Evolutionary conservation across 1,284 basidiomycete genomes (phyloP), one percentile per base, ranked within the genome.

Genomic region (Ganoderma lingzhi): DNA sequence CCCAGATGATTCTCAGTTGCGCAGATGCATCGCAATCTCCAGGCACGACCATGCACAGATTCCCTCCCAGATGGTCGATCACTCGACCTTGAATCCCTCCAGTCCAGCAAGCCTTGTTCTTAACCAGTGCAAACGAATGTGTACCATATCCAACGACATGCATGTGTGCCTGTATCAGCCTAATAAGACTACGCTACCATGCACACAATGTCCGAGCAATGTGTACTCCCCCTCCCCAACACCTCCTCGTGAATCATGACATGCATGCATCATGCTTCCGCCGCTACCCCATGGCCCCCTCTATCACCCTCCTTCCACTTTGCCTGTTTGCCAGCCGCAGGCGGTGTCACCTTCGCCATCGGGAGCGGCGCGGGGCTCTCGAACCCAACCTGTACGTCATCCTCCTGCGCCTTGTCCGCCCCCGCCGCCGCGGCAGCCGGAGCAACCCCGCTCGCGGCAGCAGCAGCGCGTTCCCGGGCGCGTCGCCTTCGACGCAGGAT

Each of bases 381-480:
- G 62, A 76, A 77, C 63, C 73, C 82, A 51, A 79, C 74, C 15
- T 84, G 80, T 59, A 78, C 79, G 41, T 84, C 82, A 62, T 82
- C 83, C 69, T 84, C 80, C 64, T 71, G 77, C 64, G 76, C 63
- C 74, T 77, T 82, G 66, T 73, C 76, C 64, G 74, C 82, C 32
- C 23, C 45, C 45, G 74, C 68, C 80, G 70, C 77, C 70, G 64
- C 78, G 61, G 75, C 39, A 41, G 39, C 39, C 10, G 45, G 68
- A 45, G 72, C 75, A 53, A 77, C 78, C 62, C 80, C 81, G 69
- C 78, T 82, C 64, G 80, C 82, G 17, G 79, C 80, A 55, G 81
- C 80, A 17, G 91, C 92, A 58, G 92, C 95, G 37, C 93, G 85
- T 80, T 94, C 93, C 78, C 90, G 86, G 35, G 95, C 94, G 71